These are phyloP conservation scores for Trichocomaceae sp. DNA, from an alignment of 2,329 filamentous ascomycete genomes.

Conservation along the genomic window DNA sequence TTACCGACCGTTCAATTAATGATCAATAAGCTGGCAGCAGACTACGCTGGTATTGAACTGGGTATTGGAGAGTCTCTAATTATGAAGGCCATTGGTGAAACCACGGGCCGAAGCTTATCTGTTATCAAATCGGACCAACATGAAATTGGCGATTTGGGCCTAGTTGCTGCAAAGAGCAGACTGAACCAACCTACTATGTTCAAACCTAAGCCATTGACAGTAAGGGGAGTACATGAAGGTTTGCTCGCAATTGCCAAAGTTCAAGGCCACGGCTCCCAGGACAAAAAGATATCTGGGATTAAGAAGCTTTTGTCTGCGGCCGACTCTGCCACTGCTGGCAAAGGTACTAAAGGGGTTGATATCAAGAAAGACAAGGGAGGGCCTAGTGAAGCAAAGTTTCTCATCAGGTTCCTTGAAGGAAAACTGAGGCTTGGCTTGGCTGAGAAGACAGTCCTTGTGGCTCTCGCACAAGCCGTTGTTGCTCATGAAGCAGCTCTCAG, in stretches of 20 bases:
- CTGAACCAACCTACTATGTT: slow-evolving; percentile 97
- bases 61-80: slow-evolving; percentile 98
- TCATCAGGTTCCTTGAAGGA: slow-evolving; percentile 88
- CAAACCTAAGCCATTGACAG: slow-evolving; percentile 84
- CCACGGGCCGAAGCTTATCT: slow-evolving; percentile 76
- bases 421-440: slow-evolving; percentile 88
- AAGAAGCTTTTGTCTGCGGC: slow-evolving; percentile 94
- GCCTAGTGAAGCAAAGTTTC: slow-evolving; percentile 87
- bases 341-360: slow-evolving; percentile 60
- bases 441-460: slow-evolving; percentile 84
- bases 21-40: slow-evolving; percentile 95
- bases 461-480: slow-evolving; percentile 81
- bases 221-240: slow-evolving; percentile 79
- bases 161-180: slow-evolving; percentile 92
- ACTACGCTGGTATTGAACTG: slow-evolving; percentile 92
- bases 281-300: slow-evolving; percentile 85
- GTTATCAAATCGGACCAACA: slow-evolving; percentile 95
- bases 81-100: slow-evolving; percentile 97
- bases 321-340: slow-evolving; percentile 65
- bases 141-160: slow-evolving; percentile 88
- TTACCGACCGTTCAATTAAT: slow-evolving; percentile 86
- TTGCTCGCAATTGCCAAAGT: slow-evolving; percentile 83
- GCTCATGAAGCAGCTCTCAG: slow-evolving; percentile 70
- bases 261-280: slow-evolving; percentile 79
- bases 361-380: slow-evolving; percentile 90